phyloP scores from a whole-genome alignment of 2,329 filamentous ascomycete species.

The Phyllosticta citrichinensis region DNA sequence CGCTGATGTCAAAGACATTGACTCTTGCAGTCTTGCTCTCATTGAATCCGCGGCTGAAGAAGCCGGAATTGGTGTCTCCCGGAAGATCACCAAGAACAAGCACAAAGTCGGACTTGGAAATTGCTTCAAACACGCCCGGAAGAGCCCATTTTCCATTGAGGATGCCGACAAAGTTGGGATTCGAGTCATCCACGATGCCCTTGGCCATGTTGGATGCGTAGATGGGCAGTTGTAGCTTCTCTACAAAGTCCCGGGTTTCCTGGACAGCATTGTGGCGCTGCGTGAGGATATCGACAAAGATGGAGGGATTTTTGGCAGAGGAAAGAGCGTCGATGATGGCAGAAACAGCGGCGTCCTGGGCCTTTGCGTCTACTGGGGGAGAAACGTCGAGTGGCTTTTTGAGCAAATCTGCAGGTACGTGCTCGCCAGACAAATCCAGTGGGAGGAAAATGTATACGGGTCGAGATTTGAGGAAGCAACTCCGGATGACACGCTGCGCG shows the following conservation, averaged over 20 bases:
- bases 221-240: conserved; percentile 27
- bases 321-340: conserved; percentile 25
- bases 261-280: conserved; percentile 27
- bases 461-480: conserved; percentile 32
- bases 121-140: conserved; percentile 27
- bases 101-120: conserved; percentile 27
- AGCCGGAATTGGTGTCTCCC: conserved; percentile 34
- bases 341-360: conserved; percentile 22
- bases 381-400: conserved; percentile 27
- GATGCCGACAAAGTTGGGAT: conserved; percentile 30
- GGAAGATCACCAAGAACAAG: conserved; percentile 31
- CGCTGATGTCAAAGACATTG: conserved; percentile 27
- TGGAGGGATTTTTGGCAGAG: conserved; percentile 25
- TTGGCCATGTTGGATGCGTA: conserved; percentile 35
- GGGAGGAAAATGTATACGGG: conserved; percentile 38
- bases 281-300: conserved; percentile 31
- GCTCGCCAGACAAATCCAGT: conserved; percentile 30
- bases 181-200: conserved; percentile 32
- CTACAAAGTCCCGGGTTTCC: conserved; percentile 25
- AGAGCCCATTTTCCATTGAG: conserved; percentile 32
- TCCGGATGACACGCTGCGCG: conserved; percentile 27
- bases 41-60: conserved; percentile 28
- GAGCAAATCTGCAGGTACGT: conserved; percentile 25
- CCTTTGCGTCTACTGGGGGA: conserved; percentile 17
- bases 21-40: conserved; percentile 24